phyloP scores from a whole-genome alignment of 306 rosid species.

The Acacia crassicarpa region DNA sequence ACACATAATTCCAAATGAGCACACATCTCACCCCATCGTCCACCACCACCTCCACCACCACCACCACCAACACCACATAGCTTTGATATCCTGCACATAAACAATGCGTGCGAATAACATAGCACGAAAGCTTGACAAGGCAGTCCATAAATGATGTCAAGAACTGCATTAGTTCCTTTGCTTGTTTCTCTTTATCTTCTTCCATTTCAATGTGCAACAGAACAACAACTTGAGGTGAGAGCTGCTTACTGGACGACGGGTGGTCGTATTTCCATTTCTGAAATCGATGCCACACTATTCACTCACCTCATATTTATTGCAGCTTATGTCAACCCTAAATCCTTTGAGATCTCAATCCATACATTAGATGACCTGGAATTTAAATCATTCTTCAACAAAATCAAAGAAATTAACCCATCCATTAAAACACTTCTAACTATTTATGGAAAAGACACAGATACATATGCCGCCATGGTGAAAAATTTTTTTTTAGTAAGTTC shows the following conservation, averaged over 20 bases:
- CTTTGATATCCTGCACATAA: too few relatives aligned
- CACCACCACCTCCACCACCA: too few relatives aligned
- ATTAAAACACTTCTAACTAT: slow-evolving; percentile 33
- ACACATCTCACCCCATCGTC: too few relatives aligned
- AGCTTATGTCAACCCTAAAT: slow-evolving; percentile 21
- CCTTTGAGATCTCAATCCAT: slow-evolving; percentile 32
- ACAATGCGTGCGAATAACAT: too few relatives aligned
- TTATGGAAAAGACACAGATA: neutral
- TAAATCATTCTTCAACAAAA: neutral
- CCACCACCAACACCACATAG: too few relatives aligned
- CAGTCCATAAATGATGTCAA: too few relatives aligned
- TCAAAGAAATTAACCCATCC: slow-evolving; percentile 38
- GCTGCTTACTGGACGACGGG: neutral
- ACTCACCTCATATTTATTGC: slow-evolving; percentile 34
- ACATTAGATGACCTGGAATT: neutral
- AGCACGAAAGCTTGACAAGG: too few relatives aligned
- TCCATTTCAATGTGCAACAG: neutral
- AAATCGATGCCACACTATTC: slow-evolving; percentile 21
- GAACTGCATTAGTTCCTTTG: too few relatives aligned
- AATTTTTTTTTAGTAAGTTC: slow-evolving; percentile 14
- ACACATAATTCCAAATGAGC: too few relatives aligned
- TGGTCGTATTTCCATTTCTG: too few relatives aligned
- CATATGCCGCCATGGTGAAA: slow-evolving; percentile 6
- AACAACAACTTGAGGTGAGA: too few relatives aligned
- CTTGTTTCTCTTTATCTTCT: too few relatives aligned